Evolutionary conservation across 306 rosid genomes (phyloP), one percentile per base, ranked within the genome.

Genomic region (Cucurbita argyrosperma): DNA sequence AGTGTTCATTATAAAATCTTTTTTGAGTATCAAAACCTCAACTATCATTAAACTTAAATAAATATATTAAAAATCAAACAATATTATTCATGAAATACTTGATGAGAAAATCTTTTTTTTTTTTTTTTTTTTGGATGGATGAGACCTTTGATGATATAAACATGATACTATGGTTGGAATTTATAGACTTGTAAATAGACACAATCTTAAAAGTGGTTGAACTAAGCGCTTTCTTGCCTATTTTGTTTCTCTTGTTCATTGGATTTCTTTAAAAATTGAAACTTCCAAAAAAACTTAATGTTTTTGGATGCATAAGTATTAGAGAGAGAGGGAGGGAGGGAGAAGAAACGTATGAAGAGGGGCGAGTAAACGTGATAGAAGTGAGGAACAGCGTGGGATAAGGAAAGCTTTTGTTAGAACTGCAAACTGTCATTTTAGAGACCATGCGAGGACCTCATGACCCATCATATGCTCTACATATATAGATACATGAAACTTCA

Each of bases 371-470:
- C 74, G 74, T 70, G 74, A 70, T 0, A 49, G 59, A 35, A 37
- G 14, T 50, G 58, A 69, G 58, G 43, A 38, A 49, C 26, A 51
- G 74, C 55, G 51, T 39, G 71, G 51, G 71, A 64, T 39, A n/a
- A 42, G 7, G 4, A 47, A 68, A 50, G 0, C 12, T 26, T 50
- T 70, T 14, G 9, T 50, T 26, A 30, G 15, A 15, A 49, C 10
- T 49, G 43, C 39, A 35, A 70, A 70, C 60, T 70, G 74, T 70
- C 74, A 35, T 30, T 70, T 70, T 70, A 15, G 35, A 70, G 46
- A 12, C 13, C 58, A 49, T 70, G 74, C 74, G 51, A 50, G 74
- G 46, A 50, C 26, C 60, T 51, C 74, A 70, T 70, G 74, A 70
- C 74, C 1, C 16, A 50, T 51, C 59, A 50, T 70, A 30, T 70